Evolutionary conservation across 805 yeast species (phyloP).

Genomic region (Wickerhamiella kazuoi): DNA sequence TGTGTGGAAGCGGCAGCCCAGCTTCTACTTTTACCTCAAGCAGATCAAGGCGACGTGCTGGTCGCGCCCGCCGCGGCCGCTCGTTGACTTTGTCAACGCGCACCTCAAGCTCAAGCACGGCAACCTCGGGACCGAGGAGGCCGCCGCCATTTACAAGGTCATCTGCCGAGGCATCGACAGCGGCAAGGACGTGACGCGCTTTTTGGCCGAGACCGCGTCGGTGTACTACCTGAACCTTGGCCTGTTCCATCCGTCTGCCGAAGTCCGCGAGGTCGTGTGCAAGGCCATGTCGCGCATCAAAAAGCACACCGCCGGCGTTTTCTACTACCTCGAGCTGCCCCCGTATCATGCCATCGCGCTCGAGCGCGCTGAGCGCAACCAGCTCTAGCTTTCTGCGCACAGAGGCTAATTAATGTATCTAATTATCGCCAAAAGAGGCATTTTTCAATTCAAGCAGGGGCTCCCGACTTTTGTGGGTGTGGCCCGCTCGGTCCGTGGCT

Average conservation of each 20-base stretch:
- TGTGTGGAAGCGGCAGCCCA: constrained; percentile 18
- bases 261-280: constrained; percentile 13
- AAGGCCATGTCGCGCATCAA: constrained; percentile 15
- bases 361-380: constrained; percentile 4
- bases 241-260: constrained; percentile 17
- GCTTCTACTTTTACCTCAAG: constrained; percentile 13
- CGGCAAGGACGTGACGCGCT: constrained; percentile 17
- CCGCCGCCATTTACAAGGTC: constrained; percentile 14
- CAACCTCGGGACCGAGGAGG: constrained; percentile 12
- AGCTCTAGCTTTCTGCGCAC: too few species aligned
- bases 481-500: too few species aligned
- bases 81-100: constrained; percentile 12
- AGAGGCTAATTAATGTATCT: too few species aligned
- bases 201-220: constrained; percentile 13
- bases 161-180: constrained; percentile 14
- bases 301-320: constrained; percentile 17
- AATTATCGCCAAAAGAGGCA: too few species aligned
- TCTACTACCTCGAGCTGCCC: constrained; percentile 10
- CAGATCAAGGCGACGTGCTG: constrained; percentile 1
- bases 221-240: constrained; percentile 18
- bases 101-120: constrained; percentile 2
- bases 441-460: too few species aligned
- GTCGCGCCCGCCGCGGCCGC: constrained; percentile 1
- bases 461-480: too few species aligned
- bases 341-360: constrained; percentile 8